phyloP scores from a whole-genome alignment of 2,329 filamentous ascomycete species.

The Erysiphe neolycopersici region DNA sequence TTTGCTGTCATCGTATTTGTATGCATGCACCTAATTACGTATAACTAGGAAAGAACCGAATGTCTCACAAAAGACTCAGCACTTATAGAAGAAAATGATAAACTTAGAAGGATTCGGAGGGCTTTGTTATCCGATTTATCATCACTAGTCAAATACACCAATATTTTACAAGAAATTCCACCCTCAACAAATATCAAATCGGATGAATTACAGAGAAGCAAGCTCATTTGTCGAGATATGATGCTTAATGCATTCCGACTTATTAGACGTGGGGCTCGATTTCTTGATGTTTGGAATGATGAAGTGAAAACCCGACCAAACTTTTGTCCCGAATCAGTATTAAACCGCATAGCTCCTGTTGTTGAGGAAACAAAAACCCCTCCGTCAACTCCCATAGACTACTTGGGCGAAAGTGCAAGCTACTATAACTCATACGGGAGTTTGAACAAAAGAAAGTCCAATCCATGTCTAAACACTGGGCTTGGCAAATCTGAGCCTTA shows the following conservation, averaged over 20 bases:
- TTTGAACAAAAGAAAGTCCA: slow-evolving; percentile 11
- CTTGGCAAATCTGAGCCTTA: slow-evolving; percentile 6
- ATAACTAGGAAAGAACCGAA: slow-evolving; percentile 49
- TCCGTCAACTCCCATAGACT: neutral
- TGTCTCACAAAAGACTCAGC: slow-evolving; percentile 63
- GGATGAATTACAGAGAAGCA: slow-evolving; percentile 20
- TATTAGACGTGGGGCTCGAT: slow-evolving; percentile 69
- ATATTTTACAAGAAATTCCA: slow-evolving; percentile 52
- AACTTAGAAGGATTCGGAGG: slow-evolving; percentile 57
- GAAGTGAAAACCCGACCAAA: slow-evolving; percentile 21
- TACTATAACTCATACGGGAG: slow-evolving; percentile 15
- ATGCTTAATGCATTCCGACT: slow-evolving; percentile 84
- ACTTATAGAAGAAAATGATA: slow-evolving; percentile 48
- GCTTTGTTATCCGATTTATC: slow-evolving; percentile 73
- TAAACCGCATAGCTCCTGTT: neutral
- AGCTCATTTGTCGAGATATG: slow-evolving; percentile 66
- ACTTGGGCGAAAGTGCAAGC: neutral
- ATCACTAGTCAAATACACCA: slow-evolving; percentile 66
- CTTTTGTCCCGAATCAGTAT: slow-evolving; percentile 16
- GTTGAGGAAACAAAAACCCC: neutral
- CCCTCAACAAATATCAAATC: slow-evolving; percentile 9
- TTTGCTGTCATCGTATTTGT: slow-evolving; percentile 4
- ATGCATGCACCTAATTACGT: neutral
- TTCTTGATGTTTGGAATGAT: slow-evolving; percentile 62
- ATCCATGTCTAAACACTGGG: slow-evolving; percentile 11